phyloP scores from a whole-genome alignment of 352 stramenopile species.

The Phytopythium oedochilum region DNA sequence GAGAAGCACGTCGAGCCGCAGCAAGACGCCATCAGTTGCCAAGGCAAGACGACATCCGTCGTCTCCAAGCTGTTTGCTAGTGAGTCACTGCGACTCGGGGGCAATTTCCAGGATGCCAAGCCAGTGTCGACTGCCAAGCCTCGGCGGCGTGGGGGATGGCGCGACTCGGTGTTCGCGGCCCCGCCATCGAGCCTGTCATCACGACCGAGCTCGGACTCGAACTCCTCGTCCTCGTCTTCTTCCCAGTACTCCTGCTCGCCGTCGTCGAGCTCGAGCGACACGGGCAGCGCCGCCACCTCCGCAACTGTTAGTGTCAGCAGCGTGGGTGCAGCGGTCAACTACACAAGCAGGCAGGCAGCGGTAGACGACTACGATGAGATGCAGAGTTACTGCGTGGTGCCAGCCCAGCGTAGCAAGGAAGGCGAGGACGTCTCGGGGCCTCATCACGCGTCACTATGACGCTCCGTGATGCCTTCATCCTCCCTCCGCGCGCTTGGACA shows the following conservation, averaged over 20 bases:
- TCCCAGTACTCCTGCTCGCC: constrained; percentile 4
- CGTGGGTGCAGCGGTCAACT: not conserved
- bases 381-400: not conserved
- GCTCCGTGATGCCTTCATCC: not conserved
- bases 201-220: not conserved
- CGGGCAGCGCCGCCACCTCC: not conserved
- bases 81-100: not conserved
- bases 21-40: not conserved
- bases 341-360: not conserved
- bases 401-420: not conserved
- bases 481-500: not conserved
- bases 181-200: constrained; percentile 1
- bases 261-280: not conserved
- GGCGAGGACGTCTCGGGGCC: not conserved
- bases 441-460: not conserved
- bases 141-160: constrained; percentile 1
- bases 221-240: not conserved
- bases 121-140: not conserved
- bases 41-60: not conserved
- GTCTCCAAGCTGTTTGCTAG: constrained; percentile 13
- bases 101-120: not conserved
- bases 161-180: constrained; percentile 13
- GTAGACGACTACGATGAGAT: not conserved
- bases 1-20: not conserved
- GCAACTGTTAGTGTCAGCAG: not conserved